phyloP scores from a whole-genome alignment of 2,329 filamentous ascomycete genomes.

The Trichophyton rubrum region DNA sequence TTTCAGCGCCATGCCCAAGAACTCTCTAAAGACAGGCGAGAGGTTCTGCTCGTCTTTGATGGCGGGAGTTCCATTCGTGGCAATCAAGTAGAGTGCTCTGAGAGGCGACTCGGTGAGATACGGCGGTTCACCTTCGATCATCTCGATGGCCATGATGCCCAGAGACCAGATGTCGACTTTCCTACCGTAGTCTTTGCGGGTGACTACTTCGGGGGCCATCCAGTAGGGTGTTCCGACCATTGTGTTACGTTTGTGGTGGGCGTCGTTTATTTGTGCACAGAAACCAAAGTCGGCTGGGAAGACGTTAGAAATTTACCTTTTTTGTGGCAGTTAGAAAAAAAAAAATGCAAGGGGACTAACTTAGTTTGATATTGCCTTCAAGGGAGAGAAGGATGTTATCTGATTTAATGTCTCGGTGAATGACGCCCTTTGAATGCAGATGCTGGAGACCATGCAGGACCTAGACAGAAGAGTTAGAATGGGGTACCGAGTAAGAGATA shows the following conservation, averaged over 20 bases:
- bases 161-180: constrained; percentile 99
- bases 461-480: constrained; percentile 25
- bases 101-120: constrained; percentile 93
- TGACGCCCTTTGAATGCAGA: constrained; percentile 92
- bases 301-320: constrained; percentile 4
- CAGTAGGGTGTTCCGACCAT: constrained; percentile 99
- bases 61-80: constrained; percentile 85
- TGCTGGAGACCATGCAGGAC: constrained; percentile 86
- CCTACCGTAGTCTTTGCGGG: constrained; percentile 89
- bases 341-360: constrained; percentile 41
- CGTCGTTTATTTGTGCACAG: constrained; percentile 95
- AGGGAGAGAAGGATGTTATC: constrained; percentile 92
- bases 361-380: constrained; percentile 94
- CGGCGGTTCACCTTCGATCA: constrained; percentile 97
- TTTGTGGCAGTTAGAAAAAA: not conserved
- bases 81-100: constrained; percentile 86
- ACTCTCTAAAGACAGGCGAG: constrained; percentile 74
- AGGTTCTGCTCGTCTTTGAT: constrained; percentile 88
- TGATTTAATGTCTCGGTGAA: constrained; percentile 97
- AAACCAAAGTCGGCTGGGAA: constrained; percentile 86
- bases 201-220: constrained; percentile 99
- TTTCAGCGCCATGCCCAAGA: constrained; percentile 83
- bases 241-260: constrained; percentile 91
- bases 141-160: constrained; percentile 98
- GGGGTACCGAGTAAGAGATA: no score